Evolutionary conservation across 768 basidiomycete species (phyloP).

Genomic region (Rhizopogon vesiculosus): DNA sequence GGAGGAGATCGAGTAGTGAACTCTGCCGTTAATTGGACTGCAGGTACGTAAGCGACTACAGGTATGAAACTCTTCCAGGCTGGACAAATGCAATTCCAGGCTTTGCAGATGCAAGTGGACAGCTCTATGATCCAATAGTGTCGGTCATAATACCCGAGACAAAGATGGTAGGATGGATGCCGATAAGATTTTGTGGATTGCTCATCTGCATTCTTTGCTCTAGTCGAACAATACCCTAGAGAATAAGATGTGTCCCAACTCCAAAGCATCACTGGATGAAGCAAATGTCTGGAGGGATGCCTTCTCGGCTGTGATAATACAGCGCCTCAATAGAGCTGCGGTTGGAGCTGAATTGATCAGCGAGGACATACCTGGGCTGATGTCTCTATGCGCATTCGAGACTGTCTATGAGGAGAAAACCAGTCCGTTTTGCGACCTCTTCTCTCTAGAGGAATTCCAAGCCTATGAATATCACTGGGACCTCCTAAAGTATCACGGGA

Average conservation of each 20-base stretch:
- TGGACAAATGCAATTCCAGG: constrained; percentile 34
- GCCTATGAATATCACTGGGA: constrained; percentile 69
- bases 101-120: constrained; percentile 49
- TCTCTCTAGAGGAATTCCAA: constrained; percentile 56
- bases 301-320: constrained; percentile 52
- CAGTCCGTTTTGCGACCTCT: constrained; percentile 75
- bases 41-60: constrained; percentile 33
- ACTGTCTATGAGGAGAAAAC: constrained; percentile 45
- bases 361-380: constrained; percentile 52
- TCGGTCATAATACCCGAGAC: constrained; percentile 50
- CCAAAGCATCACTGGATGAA: constrained; percentile 38
- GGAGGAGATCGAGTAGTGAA: constrained; percentile 55
- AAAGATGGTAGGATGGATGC: constrained; percentile 33
- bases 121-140: constrained; percentile 41
- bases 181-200: not conserved
- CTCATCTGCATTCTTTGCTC: not conserved
- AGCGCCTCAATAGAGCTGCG: constrained; percentile 54
- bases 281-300: constrained; percentile 49
- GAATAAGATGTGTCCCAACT: constrained; percentile 58
- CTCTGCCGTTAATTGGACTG: constrained; percentile 67
- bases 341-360: constrained; percentile 57
- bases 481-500: constrained; percentile 74
- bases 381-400: constrained; percentile 79
- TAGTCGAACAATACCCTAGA: constrained; percentile 68
- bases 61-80: not conserved